Conservation (phyloP, 768 basidiomycete species). For the Pulveroboletus sp. region DNA sequence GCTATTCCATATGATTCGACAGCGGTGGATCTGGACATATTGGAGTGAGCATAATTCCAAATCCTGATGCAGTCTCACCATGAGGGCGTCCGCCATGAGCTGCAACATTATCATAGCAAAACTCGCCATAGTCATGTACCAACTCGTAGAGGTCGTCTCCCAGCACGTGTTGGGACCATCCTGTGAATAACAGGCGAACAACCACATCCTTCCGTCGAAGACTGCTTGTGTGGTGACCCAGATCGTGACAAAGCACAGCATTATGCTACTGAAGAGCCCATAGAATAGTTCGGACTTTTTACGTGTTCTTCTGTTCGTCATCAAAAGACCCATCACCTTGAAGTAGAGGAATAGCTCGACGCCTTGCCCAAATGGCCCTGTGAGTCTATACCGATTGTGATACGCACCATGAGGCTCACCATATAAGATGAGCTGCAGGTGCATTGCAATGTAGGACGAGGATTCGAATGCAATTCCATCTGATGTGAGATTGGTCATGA, state of each 20-base stretch:
- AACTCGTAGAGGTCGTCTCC: slow-evolving; percentile 15
- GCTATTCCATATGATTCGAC: no score
- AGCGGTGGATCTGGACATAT: no score
- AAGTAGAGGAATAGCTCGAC: slow-evolving; percentile 24
- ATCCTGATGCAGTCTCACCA: slow-evolving; percentile 7
- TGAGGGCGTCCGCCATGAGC: slow-evolving; percentile 33
- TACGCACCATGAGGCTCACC: slow-evolving; percentile 9
- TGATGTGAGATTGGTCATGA: no score
- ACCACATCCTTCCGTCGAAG: slow-evolving; percentile 34
- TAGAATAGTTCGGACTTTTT: slow-evolving; percentile 19
- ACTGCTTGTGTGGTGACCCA: slow-evolving; percentile 19
- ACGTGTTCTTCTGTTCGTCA: not conserved
- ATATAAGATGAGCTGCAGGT: no score
- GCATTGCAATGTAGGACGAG: no score
- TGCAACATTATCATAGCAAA: slow-evolving; percentile 26
- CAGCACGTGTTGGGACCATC: slow-evolving; percentile 35
- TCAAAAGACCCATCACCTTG: slow-evolving; percentile 9
- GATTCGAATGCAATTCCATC: no score
- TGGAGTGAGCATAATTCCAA: no score
- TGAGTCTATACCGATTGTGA: not conserved
- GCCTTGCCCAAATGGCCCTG: slow-evolving; percentile 8
- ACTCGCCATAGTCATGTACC: slow-evolving; percentile 28
- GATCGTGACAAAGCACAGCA: slow-evolving; percentile 29
- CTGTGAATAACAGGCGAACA: slow-evolving; percentile 29
- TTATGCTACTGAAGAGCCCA: slow-evolving; percentile 19